Percentiles rank a stretch among this genome's conserved stretches.
These are phyloP conservation scores for Panellus pusillus DNA, from an alignment of 768 basidiomycete species.

Conservation along the genomic window DNA sequence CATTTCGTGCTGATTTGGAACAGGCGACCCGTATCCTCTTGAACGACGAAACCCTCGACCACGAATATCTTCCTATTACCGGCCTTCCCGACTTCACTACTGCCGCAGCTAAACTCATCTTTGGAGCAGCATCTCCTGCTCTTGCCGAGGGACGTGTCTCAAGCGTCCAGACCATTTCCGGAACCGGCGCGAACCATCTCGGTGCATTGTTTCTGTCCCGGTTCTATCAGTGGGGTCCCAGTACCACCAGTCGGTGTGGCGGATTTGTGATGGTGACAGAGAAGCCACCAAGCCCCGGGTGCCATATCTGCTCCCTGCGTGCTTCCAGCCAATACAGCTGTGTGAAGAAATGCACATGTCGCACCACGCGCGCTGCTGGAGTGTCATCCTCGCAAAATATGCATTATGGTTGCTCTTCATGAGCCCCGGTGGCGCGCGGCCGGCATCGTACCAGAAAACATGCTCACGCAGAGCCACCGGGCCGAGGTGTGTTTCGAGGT, in stretches of 20 bases:
- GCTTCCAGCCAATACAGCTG: slow-evolving; percentile 24
- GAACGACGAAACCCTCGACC: slow-evolving; percentile 72
- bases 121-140: slow-evolving; percentile 71
- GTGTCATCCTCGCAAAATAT: slow-evolving; percentile 19
- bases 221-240: slow-evolving; percentile 75
- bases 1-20: neutral
- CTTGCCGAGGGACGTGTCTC: slow-evolving; percentile 70
- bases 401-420: neutral
- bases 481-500: slow-evolving; percentile 25
- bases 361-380: slow-evolving; percentile 20
- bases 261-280: slow-evolving; percentile 20
- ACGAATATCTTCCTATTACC: slow-evolving; percentile 91
- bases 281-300: slow-evolving; percentile 1
- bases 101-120: slow-evolving; percentile 79
- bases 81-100: slow-evolving; percentile 82
- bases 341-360: slow-evolving; percentile 22
- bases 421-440: slow-evolving; percentile 5
- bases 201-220: slow-evolving; percentile 83
- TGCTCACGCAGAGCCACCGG: slow-evolving; percentile 23
- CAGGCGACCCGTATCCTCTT: slow-evolving; percentile 76
- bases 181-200: slow-evolving; percentile 94
- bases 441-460: slow-evolving; percentile 22
- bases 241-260: too few species aligned
- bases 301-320: neutral
- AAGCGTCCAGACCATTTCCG: slow-evolving; percentile 92